A percentile compares a stretch with the other conserved stretches of the same genome.
Conservation (phyloP, 352 stramenopile species). For the Pythium folliculosum region DNA sequence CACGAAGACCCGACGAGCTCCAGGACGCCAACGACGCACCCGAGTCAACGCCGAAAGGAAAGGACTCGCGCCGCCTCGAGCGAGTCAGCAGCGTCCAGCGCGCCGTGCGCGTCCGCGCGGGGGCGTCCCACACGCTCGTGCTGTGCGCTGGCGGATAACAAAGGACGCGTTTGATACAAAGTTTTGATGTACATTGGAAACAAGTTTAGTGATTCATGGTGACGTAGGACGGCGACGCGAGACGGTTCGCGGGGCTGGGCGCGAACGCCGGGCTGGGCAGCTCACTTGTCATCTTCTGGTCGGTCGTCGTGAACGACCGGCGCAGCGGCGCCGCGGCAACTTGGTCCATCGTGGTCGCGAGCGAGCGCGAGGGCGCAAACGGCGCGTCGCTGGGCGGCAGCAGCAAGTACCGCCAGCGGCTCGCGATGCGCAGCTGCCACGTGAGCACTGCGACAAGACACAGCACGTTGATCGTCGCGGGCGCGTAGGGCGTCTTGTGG, state of each 20-base stretch:
- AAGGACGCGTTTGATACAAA: no score
- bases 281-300: background rate
- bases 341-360: constrained; percentile 14
- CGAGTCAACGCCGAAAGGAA: background rate
- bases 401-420: constrained; percentile 76
- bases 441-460: constrained; percentile 48
- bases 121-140: constrained; percentile 25
- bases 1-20: background rate
- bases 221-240: constrained; percentile 12
- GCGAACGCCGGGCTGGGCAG: background rate
- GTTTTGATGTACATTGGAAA: background rate
- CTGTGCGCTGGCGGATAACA: background rate
- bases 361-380: constrained; percentile 9
- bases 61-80: background rate
- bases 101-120: constrained; percentile 6
- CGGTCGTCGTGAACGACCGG: background rate
- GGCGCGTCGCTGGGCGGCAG: constrained; percentile 34
- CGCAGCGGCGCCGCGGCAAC: background rate
- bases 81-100: background rate
- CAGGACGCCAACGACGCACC: background rate
- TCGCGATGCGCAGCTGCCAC: constrained; percentile 74
- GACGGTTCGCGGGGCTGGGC: constrained; percentile 10
- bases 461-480: constrained; percentile 48
- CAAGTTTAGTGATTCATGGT: constrained; percentile 14
- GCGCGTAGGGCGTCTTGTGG: constrained; percentile 41